A percentile compares a stretch with the other conserved stretches of the same genome.
phyloP scores from a whole-genome alignment of 2,329 filamentous ascomycete genomes.

The Trichophyton equinum region DNA sequence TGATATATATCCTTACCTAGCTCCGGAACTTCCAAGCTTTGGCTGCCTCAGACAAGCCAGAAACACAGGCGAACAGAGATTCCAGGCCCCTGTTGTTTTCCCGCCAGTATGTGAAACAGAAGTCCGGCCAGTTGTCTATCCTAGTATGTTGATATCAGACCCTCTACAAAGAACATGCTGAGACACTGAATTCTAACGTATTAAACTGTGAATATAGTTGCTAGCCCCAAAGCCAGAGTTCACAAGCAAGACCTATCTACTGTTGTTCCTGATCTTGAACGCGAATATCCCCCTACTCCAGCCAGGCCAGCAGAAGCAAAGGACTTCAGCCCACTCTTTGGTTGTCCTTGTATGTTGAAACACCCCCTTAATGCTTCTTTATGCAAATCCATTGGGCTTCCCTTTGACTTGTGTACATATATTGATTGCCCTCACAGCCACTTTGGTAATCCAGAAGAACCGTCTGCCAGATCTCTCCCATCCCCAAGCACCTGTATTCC shows the following conservation, averaged over 20 bases:
- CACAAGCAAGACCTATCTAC: background rate
- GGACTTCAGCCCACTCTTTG: background rate
- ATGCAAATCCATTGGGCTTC: background rate
- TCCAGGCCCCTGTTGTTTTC: background rate
- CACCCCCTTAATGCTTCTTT: background rate
- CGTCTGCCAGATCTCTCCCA: background rate
- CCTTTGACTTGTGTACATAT: background rate
- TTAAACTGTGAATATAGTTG: background rate
- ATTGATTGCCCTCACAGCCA: background rate
- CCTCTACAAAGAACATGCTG: background rate
- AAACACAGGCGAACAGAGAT: background rate
- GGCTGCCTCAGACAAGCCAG: background rate
- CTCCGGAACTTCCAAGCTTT: background rate
- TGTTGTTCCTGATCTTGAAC: background rate
- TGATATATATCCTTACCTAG: background rate
- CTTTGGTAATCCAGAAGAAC: background rate
- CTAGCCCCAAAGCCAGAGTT: background rate
- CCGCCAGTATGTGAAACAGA: background rate
- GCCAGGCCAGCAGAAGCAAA: background rate
- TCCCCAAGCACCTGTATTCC: background rate
- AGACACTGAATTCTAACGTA: background rate
- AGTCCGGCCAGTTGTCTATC: background rate
- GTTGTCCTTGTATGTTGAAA: background rate
- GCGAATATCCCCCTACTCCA: background rate
- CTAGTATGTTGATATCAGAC: background rate